phyloP scores from a whole-genome alignment of 495 filamentous ascomycete species.

The Penicillium canariense region DNA sequence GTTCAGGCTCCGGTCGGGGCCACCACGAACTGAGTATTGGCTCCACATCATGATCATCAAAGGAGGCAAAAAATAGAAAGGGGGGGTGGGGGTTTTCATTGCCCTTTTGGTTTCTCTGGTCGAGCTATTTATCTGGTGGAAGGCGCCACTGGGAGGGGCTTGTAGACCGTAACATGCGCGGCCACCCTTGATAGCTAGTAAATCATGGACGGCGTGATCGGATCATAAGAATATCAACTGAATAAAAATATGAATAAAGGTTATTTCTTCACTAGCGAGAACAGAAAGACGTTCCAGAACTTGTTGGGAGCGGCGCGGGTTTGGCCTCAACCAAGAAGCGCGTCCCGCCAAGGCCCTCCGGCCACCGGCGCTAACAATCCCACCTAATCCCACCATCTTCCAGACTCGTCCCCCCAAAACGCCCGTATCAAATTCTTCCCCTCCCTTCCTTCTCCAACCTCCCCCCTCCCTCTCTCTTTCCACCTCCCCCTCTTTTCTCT shows the following conservation, averaged over 20 bases:
- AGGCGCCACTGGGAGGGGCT: not conserved
- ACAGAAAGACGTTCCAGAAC: slow-evolving; percentile 8
- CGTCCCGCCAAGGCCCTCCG: slow-evolving; percentile 49
- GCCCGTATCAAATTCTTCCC: slow-evolving; percentile 41
- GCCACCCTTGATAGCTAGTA: too few species aligned
- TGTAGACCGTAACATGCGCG: not conserved
- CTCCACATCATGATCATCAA: not conserved
- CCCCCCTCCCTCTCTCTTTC: slow-evolving; percentile 19
- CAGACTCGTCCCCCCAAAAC: slow-evolving; percentile 35
- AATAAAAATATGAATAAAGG: too few species aligned
- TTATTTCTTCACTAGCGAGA: too few species aligned
- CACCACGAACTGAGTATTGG: not conserved
- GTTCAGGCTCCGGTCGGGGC: not conserved
- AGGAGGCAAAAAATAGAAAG: not conserved
- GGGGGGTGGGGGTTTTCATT: not conserved
- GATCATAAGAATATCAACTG: too few species aligned
- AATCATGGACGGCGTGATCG: too few species aligned
- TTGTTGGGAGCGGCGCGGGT: slow-evolving; percentile 37
- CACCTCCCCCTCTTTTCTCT: slow-evolving; percentile 2
- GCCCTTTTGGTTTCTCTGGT: not conserved
- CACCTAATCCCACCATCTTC: slow-evolving; percentile 42
- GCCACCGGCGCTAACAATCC: slow-evolving; percentile 47
- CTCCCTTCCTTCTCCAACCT: slow-evolving; percentile 25
- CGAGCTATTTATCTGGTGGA: not conserved
- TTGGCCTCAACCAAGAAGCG: slow-evolving; percentile 41